Conservation (phyloP, 495 filamentous ascomycete species). For the Tetracladium setigerum region DNA sequence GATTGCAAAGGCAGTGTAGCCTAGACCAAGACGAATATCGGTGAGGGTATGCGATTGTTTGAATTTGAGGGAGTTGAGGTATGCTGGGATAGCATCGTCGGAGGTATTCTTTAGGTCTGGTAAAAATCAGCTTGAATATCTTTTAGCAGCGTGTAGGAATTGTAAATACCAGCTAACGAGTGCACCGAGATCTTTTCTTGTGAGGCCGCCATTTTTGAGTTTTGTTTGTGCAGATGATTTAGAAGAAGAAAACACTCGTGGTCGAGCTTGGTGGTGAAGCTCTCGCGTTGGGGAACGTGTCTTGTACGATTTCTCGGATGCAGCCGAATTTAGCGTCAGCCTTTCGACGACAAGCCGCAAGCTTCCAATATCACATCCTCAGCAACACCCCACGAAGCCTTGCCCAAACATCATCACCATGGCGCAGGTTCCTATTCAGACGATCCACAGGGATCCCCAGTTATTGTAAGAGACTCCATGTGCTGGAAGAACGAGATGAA, state of each 20-base stretch:
- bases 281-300: conserved; percentile 18
- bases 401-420: conserved; percentile 37
- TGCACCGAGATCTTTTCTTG: conserved; percentile 57
- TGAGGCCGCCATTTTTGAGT: conserved; percentile 33
- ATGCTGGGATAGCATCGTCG: conserved; percentile 90
- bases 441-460: conserved; percentile 97
- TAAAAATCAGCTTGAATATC: not conserved
- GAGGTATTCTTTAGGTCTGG: conserved; percentile 92
- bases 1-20: conserved; percentile 75
- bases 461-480: conserved; percentile 60
- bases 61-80: conserved; percentile 79
- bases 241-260: too few relatives aligned
- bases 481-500: not conserved
- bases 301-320: conserved; percentile 19
- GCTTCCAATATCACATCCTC: not conserved
- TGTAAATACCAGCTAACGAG: conserved; percentile 52
- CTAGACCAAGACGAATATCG: conserved; percentile 74
- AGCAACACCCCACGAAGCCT: not conserved
- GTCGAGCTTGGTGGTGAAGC: not conserved
- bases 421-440: conserved; percentile 82
- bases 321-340: conserved; percentile 15
- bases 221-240: conserved; percentile 3
- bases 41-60: conserved; percentile 68
- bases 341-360: conserved; percentile 7
- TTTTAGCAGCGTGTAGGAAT: conserved; percentile 11